Evolutionary conservation across 257 asterid genomes (phyloP).

Genomic region (Schizonepeta tenuifolia): DNA sequence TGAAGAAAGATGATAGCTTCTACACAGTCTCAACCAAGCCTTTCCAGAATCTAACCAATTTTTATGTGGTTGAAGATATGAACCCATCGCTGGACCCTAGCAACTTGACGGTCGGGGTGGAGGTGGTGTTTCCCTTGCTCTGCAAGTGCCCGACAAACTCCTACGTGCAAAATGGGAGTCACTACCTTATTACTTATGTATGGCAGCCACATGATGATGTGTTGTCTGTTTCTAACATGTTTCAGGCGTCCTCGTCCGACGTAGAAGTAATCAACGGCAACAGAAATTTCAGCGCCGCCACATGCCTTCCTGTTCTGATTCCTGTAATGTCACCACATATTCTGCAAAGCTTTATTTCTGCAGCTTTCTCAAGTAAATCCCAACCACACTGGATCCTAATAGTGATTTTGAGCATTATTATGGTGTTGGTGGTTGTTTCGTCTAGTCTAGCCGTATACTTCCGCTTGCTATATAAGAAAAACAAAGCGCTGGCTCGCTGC

Average conservation of each 20-base stretch:
- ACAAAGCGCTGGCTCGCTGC: slow-evolving; percentile 34
- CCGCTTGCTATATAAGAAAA: slow-evolving; percentile 41
- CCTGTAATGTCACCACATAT: slow-evolving; percentile 49
- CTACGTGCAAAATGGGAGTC: slow-evolving; percentile 31
- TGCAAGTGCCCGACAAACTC: slow-evolving; percentile 62
- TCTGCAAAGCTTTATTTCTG: slow-evolving; percentile 41
- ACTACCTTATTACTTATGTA: slow-evolving; percentile 62
- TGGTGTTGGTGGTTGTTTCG: slow-evolving; percentile 39
- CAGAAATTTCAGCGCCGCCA: slow-evolving; percentile 59
- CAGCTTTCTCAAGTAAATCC: slow-evolving; percentile 32
- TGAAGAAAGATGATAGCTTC: slow-evolving; percentile 59
- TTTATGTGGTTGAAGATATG: slow-evolving; percentile 46
- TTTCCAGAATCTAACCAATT: slow-evolving; percentile 63
- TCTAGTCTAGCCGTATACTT: slow-evolving; percentile 38
- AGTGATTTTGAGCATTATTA: slow-evolving; percentile 33
- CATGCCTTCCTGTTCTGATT: slow-evolving; percentile 62
- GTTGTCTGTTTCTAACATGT: slow-evolving; percentile 55
- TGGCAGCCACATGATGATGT: slow-evolving; percentile 73
- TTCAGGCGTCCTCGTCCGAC: slow-evolving; percentile 49
- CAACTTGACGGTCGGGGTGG: slow-evolving; percentile 59
- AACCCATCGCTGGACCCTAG: slow-evolving; percentile 57
- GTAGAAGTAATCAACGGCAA: slow-evolving; percentile 49
- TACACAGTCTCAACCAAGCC: slow-evolving; percentile 55
- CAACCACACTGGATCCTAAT: slow-evolving; percentile 32
- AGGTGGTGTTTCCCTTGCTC: slow-evolving; percentile 59